A percentile compares a stretch with the other conserved stretches of the same genome.
These are phyloP conservation scores for Testicularia cyperi DNA, from an alignment of 1,284 basidiomycete genomes.

Conservation along the genomic window DNA sequence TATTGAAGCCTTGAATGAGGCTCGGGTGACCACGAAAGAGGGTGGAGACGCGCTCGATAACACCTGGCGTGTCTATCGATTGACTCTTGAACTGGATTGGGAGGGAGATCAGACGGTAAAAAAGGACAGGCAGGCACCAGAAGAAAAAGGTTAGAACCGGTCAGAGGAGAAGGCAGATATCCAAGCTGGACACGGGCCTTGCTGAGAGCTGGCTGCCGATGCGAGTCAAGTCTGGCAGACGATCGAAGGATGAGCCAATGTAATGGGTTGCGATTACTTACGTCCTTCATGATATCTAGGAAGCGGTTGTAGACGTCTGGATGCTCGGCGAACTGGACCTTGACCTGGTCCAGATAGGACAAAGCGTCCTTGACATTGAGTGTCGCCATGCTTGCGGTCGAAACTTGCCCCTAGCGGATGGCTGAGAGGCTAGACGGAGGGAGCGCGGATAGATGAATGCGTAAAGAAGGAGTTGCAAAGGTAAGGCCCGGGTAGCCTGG, in stretches of 20 bases:
- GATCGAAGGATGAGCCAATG: too few relatives aligned
- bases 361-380: constrained; percentile 78
- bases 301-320: constrained; percentile 97
- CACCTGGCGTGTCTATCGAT: constrained; percentile 91
- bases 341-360: constrained; percentile 94
- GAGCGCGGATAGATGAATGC: too few relatives aligned
- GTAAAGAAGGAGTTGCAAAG: too few relatives aligned
- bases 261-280: constrained; percentile 8
- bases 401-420: too few relatives aligned
- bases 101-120: background rate
- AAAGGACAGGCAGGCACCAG: background rate
- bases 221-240: too few relatives aligned
- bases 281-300: constrained; percentile 97
- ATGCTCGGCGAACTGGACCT: constrained; percentile 79
- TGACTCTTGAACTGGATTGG: constrained; percentile 55
- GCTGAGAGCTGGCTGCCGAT: too few relatives aligned
- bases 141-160: background rate
- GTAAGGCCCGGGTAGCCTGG: too few relatives aligned
- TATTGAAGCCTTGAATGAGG: constrained; percentile 98
- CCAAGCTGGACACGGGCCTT: too few relatives aligned
- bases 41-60: constrained; percentile 92
- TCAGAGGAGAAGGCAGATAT: too few relatives aligned
- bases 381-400: too few relatives aligned
- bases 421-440: too few relatives aligned
- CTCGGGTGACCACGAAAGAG: constrained; percentile 90